Evolutionary conservation across 306 rosid species (phyloP), one percentile per base, ranked within the genome.

Genomic region (Castanea mollissima): DNA sequence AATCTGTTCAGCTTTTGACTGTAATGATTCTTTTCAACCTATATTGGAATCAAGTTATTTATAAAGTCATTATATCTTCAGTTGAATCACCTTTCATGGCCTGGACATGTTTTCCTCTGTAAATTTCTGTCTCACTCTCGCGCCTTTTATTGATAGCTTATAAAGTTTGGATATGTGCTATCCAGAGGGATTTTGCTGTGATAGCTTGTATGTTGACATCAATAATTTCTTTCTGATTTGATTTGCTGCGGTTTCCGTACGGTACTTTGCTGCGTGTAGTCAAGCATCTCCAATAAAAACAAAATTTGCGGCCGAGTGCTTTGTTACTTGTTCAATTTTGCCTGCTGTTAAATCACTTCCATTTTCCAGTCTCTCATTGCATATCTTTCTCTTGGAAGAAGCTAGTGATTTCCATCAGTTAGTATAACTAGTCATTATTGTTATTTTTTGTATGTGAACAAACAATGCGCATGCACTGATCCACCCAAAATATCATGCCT

Each of bases 1-100:
- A 77, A 72, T 82, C 81, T 49, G 63, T 25, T 59, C 73, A 65
- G 71, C n/a, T 38, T 62, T 79, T 44, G 62, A 64, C 71, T 76
- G 82, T 54, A 76, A 21, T 57, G 32, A 29, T 82, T 71, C 71
- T 69, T 76, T 29, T 60, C 5, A 74, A 74, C 77, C 32, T 56
- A 54, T 25, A 38, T n/a, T 8, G 19, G 38, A 44, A 55, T 31
- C 16, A 35, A 55, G 79, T 82, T 6, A 72, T 57, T 71, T 57
- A 27, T 64, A 35, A 44, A 54, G 55, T 25, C 64, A 27, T 32
- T 12, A 16, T 4, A 21, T 68, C 55, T 68, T 32, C 62, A 13
- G 49, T 29, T 64, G 44, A 60, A 29, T 54, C 9, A 35, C 72
- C 52, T 69, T 44, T n/a, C n/a, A 56, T 49, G 34, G 15, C 69